Evolutionary conservation across 371 early-diverging fungal genomes (phyloP).

Genomic region (Lichtheimia corymbifera): DNA sequence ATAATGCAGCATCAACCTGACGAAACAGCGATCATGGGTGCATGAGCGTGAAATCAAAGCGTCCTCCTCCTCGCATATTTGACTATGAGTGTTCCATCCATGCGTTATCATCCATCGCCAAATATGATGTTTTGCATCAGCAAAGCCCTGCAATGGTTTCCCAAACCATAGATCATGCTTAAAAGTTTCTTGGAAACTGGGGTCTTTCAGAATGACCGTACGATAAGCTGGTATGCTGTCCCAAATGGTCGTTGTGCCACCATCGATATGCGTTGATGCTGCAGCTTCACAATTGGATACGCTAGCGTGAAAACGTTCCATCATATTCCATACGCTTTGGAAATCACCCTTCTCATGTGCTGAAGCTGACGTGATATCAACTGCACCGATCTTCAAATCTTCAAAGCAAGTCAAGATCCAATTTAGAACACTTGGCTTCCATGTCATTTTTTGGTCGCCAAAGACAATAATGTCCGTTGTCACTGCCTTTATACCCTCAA

Average conservation of each 20-base stretch:
- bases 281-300: constrained; percentile 70
- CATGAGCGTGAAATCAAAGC: constrained; percentile 69
- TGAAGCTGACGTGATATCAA: constrained; percentile 58
- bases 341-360: constrained; percentile 49
- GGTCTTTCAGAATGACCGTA: constrained; percentile 66
- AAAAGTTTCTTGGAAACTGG: constrained; percentile 65
- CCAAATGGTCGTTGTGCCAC: constrained; percentile 67
- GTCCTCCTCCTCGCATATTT: constrained; percentile 66
- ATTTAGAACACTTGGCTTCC: constrained; percentile 56
- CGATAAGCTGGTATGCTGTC: constrained; percentile 72
- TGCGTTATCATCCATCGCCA: constrained; percentile 71
- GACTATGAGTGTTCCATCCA: constrained; percentile 65
- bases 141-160: constrained; percentile 67
- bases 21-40: constrained; percentile 69
- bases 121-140: constrained; percentile 66
- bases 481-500: constrained; percentile 62
- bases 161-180: constrained; percentile 66
- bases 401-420: constrained; percentile 71
- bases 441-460: constrained; percentile 70
- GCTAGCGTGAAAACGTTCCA: constrained; percentile 62
- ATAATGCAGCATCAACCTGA: constrained; percentile 60
- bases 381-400: constrained; percentile 68
- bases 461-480: constrained; percentile 66
- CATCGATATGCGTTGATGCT: constrained; percentile 69
- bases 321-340: constrained; percentile 68